Conservation (phyloP, 805 yeast species). For the Myxozyma melibiosi region DNA sequence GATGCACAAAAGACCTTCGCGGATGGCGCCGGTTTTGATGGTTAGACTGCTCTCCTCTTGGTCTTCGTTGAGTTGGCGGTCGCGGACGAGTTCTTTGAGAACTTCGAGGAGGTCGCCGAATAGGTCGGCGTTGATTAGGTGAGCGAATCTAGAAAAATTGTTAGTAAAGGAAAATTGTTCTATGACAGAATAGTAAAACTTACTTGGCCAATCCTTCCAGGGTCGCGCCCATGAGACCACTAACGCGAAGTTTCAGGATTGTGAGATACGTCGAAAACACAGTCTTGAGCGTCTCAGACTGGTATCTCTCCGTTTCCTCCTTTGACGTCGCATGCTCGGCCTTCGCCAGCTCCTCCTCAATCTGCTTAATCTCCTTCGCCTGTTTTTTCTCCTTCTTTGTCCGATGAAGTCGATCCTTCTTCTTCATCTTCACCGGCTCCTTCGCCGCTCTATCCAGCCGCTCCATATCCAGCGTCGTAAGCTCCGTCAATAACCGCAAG, state of each 20-base stretch:
- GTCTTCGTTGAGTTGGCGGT: conserved; percentile 31
- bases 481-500: conserved; percentile 48
- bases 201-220: conserved; percentile 79
- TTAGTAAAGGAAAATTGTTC: background rate
- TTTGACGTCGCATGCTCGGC: conserved; percentile 88
- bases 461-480: conserved; percentile 28
- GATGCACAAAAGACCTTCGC: conserved; percentile 78
- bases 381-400: conserved; percentile 88
- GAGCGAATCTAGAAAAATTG: conserved; percentile 59
- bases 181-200: background rate
- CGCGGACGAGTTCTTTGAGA: conserved; percentile 69
- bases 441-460: conserved; percentile 33
- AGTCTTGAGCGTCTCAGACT: conserved; percentile 77
- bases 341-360: conserved; percentile 82
- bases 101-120: conserved; percentile 92
- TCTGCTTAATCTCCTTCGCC: conserved; percentile 80
- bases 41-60: conserved; percentile 47
- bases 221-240: conserved; percentile 77
- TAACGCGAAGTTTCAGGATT: conserved; percentile 64
- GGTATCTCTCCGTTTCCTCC: conserved; percentile 82
- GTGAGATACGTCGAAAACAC: conserved; percentile 75
- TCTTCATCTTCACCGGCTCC: conserved; percentile 54
- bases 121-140: conserved; percentile 87
- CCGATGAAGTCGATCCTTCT: conserved; percentile 87
- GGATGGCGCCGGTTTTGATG: conserved; percentile 37